phyloP scores from a whole-genome alignment of 148 eudicot genomes.

The Amaranthus hypochondriacus region DNA sequence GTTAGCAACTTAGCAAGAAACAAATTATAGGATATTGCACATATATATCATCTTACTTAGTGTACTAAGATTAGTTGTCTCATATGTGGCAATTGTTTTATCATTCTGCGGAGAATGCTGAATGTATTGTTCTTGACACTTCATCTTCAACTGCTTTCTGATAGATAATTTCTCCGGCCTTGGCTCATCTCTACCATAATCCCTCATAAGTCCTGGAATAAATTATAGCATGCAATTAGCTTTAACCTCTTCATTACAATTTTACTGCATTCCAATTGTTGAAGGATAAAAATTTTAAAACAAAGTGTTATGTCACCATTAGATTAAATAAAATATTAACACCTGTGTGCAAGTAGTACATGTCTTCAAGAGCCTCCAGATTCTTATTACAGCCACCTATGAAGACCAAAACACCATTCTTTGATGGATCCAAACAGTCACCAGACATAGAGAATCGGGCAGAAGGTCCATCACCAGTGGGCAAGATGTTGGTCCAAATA shows the following conservation, averaged over 20 bases:
- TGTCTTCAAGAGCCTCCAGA: conserved; percentile 84
- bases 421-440: conserved; percentile 76
- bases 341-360: conserved; percentile 91
- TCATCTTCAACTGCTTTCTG: conserved; percentile 76
- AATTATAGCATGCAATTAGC: conserved; percentile 7
- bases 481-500: conserved; percentile 59
- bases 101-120: conserved; percentile 27
- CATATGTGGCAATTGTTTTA: conserved; percentile 35
- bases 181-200: conserved; percentile 52
- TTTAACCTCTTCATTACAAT: background rate
- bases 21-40: background rate
- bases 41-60: conserved; percentile 32
- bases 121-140: conserved; percentile 55
- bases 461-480: conserved; percentile 79
- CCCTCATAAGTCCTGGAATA: conserved; percentile 48
- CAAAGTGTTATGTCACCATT: background rate
- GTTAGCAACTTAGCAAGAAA: background rate
- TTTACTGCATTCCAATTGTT: background rate
- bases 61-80: conserved; percentile 33
- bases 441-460: conserved; percentile 95
- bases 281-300: background rate
- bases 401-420: conserved; percentile 64
- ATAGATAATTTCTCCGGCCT: conserved; percentile 75
- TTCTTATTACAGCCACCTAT: conserved; percentile 84
- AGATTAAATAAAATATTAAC: background rate